These are phyloP conservation scores for Malania oleifera DNA, from an alignment of 164 flowering plant genomes.

Conservation along the genomic window DNA sequence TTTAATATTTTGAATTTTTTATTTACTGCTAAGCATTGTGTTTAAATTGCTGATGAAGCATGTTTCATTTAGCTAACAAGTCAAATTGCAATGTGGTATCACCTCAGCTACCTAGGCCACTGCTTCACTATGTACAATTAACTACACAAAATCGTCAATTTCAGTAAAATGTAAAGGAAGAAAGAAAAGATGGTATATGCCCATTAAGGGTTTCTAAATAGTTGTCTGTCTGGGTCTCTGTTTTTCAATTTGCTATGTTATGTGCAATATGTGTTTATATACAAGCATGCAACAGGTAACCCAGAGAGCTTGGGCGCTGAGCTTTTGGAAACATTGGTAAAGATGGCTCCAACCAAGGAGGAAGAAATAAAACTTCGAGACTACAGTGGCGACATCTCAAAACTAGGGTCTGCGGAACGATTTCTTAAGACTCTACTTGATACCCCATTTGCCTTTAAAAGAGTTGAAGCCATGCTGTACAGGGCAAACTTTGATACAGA, in stretches of 20 bases:
- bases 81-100: too few relatives aligned
- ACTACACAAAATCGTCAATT: background rate
- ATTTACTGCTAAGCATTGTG: background rate
- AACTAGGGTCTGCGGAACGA: conserved; percentile 90
- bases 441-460: conserved; percentile 88
- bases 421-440: conserved; percentile 83
- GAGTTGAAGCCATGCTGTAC: conserved; percentile 95
- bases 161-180: background rate
- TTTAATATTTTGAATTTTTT: background rate
- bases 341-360: conserved; percentile 99
- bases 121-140: too few relatives aligned
- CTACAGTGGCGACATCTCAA: conserved; percentile 69
- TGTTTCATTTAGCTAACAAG: background rate
- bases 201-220: background rate
- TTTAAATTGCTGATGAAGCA: background rate
- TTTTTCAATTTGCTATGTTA: background rate
- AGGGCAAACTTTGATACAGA: conserved; percentile 90
- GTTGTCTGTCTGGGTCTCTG: background rate
- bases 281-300: conserved; percentile 50
- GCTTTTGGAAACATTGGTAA: conserved; percentile 86
- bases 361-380: conserved; percentile 89
- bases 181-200: background rate
- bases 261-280: conserved; percentile 2
- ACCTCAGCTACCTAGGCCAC: too few relatives aligned
- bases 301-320: conserved; percentile 82